Evolutionary conservation across 2,329 filamentous ascomycete species (phyloP).

Genomic region (Podosphaera leucotricha): DNA sequence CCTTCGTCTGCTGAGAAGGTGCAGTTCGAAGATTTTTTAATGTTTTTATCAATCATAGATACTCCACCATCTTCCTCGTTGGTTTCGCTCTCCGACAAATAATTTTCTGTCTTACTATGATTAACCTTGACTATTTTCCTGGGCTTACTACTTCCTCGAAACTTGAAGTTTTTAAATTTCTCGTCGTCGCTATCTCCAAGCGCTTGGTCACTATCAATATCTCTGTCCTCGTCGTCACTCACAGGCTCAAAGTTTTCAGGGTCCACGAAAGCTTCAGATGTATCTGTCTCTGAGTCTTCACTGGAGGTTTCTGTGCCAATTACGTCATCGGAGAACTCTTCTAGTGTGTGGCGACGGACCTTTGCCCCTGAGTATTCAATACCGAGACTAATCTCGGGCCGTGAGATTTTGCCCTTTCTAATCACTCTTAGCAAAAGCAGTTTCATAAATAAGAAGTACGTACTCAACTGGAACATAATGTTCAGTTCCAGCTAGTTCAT

Average conservation of each 20-base stretch:
- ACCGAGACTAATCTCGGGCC: constrained; percentile 45
- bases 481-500: constrained; percentile 44
- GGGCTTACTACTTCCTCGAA: constrained; percentile 33
- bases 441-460: background rate
- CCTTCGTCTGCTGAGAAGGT: constrained; percentile 7
- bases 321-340: constrained; percentile 27
- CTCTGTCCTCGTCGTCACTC: constrained; percentile 29
- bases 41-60: constrained; percentile 11
- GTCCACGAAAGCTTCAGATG: constrained; percentile 21
- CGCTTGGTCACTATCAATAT: constrained; percentile 43
- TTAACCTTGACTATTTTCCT: background rate
- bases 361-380: constrained; percentile 58
- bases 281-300: constrained; percentile 16
- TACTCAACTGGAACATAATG: constrained; percentile 65
- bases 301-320: constrained; percentile 29
- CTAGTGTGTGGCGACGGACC: constrained; percentile 45
- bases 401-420: constrained; percentile 63
- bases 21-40: background rate
- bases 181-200: constrained; percentile 72
- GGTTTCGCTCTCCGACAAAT: constrained; percentile 22
- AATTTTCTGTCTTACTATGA: constrained; percentile 17
- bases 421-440: constrained; percentile 3
- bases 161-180: constrained; percentile 49
- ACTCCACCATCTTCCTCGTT: constrained; percentile 13
- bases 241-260: constrained; percentile 28